Conservation (phyloP, 805 yeast species). For the Candida pseudofarinosa region DNA sequence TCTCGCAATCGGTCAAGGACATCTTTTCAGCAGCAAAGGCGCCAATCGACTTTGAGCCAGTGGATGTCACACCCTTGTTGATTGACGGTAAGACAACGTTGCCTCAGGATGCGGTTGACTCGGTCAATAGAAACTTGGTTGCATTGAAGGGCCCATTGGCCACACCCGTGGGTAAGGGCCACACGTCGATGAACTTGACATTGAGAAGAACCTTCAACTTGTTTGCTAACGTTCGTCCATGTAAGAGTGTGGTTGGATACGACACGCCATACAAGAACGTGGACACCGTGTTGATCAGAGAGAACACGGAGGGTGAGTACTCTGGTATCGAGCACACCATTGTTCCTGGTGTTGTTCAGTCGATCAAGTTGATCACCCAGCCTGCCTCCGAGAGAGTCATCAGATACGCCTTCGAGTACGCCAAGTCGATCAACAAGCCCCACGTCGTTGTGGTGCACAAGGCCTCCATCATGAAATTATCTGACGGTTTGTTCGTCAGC, state of each 20-base stretch:
- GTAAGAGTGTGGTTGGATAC: slow-evolving; percentile 89
- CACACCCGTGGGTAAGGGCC: slow-evolving; percentile 98
- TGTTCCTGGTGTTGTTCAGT: slow-evolving; percentile 97
- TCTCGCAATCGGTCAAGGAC: slow-evolving; percentile 88
- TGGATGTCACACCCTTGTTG: slow-evolving; percentile 91
- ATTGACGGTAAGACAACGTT: slow-evolving; percentile 91
- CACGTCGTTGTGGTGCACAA: slow-evolving; percentile 94
- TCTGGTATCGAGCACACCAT: slow-evolving; percentile 98
- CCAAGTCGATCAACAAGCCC: slow-evolving; percentile 80
- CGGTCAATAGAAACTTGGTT: slow-evolving; percentile 87
- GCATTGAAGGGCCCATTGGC: slow-evolving; percentile 98
- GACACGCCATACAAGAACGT: slow-evolving; percentile 87
- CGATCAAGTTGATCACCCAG: slow-evolving; percentile 93
- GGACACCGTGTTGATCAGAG: slow-evolving; percentile 94
- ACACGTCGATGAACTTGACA: slow-evolving; percentile 94
- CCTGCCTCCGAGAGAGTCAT: slow-evolving; percentile 96
- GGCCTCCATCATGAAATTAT: slow-evolving; percentile 96
- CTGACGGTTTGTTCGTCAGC: slow-evolving; percentile 94
- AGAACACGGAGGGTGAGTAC: slow-evolving; percentile 99
- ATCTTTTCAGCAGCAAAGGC: slow-evolving; percentile 92
- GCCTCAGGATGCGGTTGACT: slow-evolving; percentile 87
- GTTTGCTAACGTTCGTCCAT: slow-evolving; percentile 97
- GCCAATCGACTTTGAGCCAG: slow-evolving; percentile 96
- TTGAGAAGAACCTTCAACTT: slow-evolving; percentile 94
- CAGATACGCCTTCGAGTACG: slow-evolving; percentile 96